These are phyloP conservation scores for Backusella tuberculispora DNA, from an alignment of 192 early-diverging fungal species.

Conservation along the genomic window DNA sequence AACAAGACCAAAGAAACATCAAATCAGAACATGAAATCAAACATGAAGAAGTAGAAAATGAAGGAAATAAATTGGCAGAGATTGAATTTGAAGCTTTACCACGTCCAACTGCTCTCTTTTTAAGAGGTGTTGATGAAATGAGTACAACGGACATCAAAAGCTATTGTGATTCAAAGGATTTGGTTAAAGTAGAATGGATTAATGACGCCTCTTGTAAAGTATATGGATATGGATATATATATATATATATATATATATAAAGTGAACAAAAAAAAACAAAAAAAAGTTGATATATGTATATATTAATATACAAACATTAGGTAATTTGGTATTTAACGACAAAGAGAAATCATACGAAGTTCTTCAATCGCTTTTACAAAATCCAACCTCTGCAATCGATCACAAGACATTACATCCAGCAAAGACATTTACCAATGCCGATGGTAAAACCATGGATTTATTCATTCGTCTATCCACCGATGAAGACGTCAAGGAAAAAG, in stretches of 20 bases:
- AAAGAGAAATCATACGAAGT: conserved; percentile 2
- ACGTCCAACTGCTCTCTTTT: conserved; percentile 40
- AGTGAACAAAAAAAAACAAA: too few relatives aligned
- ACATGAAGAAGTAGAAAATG: not conserved
- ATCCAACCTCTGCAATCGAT: not conserved
- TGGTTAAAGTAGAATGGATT: conserved; percentile 52
- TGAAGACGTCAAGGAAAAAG: conserved; percentile 44
- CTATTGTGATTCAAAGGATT: conserved; percentile 45
- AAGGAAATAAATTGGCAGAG: not conserved
- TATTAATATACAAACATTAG: not conserved
- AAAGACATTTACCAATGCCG: not conserved
- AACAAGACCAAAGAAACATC: not conserved
- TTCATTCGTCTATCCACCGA: conserved; percentile 36
- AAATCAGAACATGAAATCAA: not conserved
- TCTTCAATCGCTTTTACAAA: not conserved
- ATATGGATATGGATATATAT: not conserved
- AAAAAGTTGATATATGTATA: not conserved
- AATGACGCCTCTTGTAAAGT: conserved; percentile 50
- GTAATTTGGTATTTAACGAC: conserved; percentile 22
- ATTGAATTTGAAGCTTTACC: not conserved
- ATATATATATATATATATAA: not conserved
- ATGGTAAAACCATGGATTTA: not conserved
- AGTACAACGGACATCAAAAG: conserved; percentile 47
- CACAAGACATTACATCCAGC: not conserved
- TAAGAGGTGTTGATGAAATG: conserved; percentile 53